A percentile compares a stretch with the other conserved stretches of the same genome.
These are phyloP conservation scores for Neurospora terricola DNA, from an alignment of 495 filamentous ascomycete genomes.

Conservation along the genomic window DNA sequence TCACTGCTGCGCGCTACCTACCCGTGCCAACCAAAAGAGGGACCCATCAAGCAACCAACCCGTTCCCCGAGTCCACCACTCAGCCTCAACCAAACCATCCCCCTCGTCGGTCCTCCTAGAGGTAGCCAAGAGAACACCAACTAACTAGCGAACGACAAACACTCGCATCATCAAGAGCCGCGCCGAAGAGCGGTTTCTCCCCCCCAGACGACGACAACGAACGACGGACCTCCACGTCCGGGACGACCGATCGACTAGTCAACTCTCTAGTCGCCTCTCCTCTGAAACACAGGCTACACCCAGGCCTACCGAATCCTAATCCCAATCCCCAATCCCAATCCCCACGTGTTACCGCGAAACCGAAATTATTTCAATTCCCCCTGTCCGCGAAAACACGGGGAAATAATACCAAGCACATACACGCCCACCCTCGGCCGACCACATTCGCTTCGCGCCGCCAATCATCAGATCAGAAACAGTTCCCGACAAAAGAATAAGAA, in stretches of 20 bases:
- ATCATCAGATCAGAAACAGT: neutral
- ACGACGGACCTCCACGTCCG: neutral
- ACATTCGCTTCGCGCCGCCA: conserved; percentile 1
- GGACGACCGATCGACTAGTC: neutral
- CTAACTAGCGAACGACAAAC: neutral
- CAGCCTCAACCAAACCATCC: neutral
- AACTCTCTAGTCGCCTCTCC: neutral
- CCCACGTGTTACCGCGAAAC: neutral
- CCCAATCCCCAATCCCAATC: neutral
- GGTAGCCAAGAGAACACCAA: neutral
- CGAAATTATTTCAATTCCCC: neutral
- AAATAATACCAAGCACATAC: neutral
- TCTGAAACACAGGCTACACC: neutral
- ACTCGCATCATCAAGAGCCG: neutral
- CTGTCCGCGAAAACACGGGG: neutral
- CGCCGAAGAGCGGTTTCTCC: neutral
- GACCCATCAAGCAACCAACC: neutral
- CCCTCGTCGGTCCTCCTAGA: neutral
- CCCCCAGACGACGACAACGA: neutral
- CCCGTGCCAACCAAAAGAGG: neutral
- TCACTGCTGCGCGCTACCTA: neutral
- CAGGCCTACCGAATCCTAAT: neutral
- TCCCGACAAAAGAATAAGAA: neutral
- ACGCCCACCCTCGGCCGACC: neutral
- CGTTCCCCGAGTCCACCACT: neutral